These are phyloP conservation scores for Ophiocordyceps camponoti-leonardi DNA, from an alignment of 2,329 filamentous ascomycete species.

Conservation along the genomic window DNA sequence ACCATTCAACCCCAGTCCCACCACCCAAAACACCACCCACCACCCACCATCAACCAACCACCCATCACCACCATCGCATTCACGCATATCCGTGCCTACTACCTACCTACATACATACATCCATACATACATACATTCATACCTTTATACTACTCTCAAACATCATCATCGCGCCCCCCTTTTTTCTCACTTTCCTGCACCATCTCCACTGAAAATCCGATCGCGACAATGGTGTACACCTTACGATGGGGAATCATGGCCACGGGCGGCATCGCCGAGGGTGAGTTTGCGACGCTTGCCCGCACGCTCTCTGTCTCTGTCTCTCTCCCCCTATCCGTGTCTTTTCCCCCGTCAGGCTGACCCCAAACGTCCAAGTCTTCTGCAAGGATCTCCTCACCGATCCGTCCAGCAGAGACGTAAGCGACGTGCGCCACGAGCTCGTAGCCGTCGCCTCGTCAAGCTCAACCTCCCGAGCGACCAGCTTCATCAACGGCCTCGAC, in stretches of 20 bases:
- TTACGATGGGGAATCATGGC: conserved; percentile 44
- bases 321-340: background rate
- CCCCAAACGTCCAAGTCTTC: conserved; percentile 34
- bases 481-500: conserved; percentile 56
- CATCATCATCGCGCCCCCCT: too few species aligned
- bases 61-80: too few species aligned
- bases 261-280: conserved; percentile 40
- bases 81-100: too few species aligned
- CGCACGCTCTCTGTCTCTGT: background rate
- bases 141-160: too few species aligned
- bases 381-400: conserved; percentile 64
- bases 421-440: conserved; percentile 60
- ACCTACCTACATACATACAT: too few species aligned
- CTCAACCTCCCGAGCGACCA: conserved; percentile 48
- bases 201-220: too few species aligned
- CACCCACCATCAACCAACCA: too few species aligned
- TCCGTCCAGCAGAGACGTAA: conserved; percentile 49
- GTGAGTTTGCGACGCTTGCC: conserved; percentile 11
- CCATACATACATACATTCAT: too few species aligned
- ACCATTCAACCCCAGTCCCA: too few species aligned
- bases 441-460: conserved; percentile 67
- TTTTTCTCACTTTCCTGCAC: too few species aligned
- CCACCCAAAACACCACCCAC: too few species aligned
- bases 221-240: conserved; percentile 16
- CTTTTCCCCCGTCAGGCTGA: background rate